phyloP scores from a whole-genome alignment of 352 stramenopile species.

The Elongisporangium prolatum region DNA sequence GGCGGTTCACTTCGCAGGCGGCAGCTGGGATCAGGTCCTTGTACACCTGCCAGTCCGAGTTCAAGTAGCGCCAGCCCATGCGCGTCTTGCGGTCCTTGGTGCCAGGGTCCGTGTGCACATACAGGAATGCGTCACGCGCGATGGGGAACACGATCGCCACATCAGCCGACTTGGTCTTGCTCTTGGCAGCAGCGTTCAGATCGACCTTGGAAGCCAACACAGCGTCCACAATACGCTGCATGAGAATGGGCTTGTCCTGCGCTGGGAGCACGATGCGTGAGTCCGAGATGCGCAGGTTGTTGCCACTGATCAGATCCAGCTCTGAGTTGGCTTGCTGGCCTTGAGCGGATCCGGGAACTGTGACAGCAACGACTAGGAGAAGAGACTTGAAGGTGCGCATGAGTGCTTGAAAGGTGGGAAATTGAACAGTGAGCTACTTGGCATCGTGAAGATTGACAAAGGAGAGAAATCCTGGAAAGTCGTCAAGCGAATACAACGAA shows the following conservation, averaged over 20 bases:
- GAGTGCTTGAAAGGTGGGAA: neutral
- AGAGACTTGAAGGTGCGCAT: neutral
- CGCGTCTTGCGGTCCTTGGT: constrained; percentile 1
- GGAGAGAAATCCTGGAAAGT: too few relatives aligned
- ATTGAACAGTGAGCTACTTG: neutral
- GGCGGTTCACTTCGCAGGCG: constrained; percentile 5
- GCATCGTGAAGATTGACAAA: too few relatives aligned
- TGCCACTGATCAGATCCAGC: neutral
- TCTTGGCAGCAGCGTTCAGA: neutral
- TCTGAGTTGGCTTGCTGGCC: neutral
- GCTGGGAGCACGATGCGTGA: constrained; percentile 1
- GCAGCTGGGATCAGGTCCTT: neutral
- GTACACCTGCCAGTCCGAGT: constrained; percentile 8
- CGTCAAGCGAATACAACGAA: too few relatives aligned
- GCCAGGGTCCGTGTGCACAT: neutral
- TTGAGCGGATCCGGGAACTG: neutral
- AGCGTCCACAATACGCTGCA: constrained; percentile 4
- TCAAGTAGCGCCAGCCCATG: constrained; percentile 4
- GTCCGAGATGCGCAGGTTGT: constrained; percentile 6
- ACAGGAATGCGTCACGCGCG: constrained; percentile 3
- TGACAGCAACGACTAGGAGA: neutral
- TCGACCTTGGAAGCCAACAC: neutral
- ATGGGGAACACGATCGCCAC: constrained; percentile 1
- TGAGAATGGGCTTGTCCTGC: neutral
- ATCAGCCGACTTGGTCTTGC: neutral